Evolutionary conservation across 306 rosid genomes (phyloP).

Genomic region (Acacia confusa): DNA sequence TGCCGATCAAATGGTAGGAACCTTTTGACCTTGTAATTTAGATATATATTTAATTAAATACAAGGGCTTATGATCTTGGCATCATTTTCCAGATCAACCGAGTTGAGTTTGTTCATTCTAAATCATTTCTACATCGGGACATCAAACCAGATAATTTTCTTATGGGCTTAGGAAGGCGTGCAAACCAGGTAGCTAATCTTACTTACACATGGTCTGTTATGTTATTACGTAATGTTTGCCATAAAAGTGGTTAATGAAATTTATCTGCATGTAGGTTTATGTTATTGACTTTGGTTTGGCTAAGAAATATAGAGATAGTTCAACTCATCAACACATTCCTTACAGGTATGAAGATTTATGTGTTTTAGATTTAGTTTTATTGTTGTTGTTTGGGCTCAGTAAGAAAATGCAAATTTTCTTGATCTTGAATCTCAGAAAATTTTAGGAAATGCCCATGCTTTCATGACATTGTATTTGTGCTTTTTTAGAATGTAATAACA

Average conservation of each 20-base stretch:
- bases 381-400: neutral
- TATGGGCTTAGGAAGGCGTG: conserved; percentile 93
- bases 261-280: conserved; percentile 47
- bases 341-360: conserved; percentile 61
- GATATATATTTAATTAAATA: neutral
- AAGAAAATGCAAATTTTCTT: neutral
- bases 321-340: conserved; percentile 90
- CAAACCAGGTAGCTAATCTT: conserved; percentile 65
- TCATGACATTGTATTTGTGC: neutral
- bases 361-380: neutral
- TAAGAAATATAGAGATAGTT: conserved; percentile 80
- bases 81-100: conserved; percentile 64
- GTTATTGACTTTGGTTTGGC: conserved; percentile 89
- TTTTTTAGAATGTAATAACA: neutral
- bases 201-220: neutral
- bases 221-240: neutral
- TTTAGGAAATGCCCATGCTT: neutral
- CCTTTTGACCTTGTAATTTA: conserved; percentile 4
- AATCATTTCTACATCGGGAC: conserved; percentile 88
- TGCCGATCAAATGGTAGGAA: conserved; percentile 87
- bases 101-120: conserved; percentile 80
- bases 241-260: conserved; percentile 20
- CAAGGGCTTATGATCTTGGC: neutral
- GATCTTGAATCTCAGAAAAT: neutral
- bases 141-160: conserved; percentile 92